Evolutionary conservation across 179 eudicot species (phyloP).

Genomic region (Silene coronaria): DNA sequence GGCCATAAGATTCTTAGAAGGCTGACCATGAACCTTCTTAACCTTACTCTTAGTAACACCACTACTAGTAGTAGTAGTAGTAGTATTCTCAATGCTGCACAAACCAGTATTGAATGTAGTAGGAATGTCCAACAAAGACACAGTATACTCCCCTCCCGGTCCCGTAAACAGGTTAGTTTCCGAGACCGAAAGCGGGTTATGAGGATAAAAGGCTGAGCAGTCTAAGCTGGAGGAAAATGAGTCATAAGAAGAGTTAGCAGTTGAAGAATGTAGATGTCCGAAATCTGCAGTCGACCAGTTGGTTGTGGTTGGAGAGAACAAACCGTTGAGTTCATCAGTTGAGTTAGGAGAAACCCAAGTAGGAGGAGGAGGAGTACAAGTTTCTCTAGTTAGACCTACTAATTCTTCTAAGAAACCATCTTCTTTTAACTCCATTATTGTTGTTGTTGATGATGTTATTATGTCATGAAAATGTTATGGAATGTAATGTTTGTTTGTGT

Average conservation of each 20-base stretch:
- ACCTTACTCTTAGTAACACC: constrained; percentile 18
- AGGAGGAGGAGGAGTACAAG: constrained; percentile 43
- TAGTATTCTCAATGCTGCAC: background rate
- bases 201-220: constrained; percentile 17
- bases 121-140: constrained; percentile 20
- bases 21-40: constrained; percentile 63
- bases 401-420: constrained; percentile 62
- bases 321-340: constrained; percentile 30
- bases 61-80: background rate
- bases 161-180: background rate
- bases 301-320: constrained; percentile 27
- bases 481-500: background rate
- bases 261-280: constrained; percentile 12
- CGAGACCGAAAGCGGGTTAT: background rate
- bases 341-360: background rate
- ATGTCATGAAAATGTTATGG: background rate
- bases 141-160: constrained; percentile 35
- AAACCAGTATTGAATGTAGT: background rate
- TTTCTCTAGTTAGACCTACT: constrained; percentile 38
- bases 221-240: constrained; percentile 27
- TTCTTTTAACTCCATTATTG: constrained; percentile 42
- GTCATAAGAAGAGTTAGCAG: constrained; percentile 23
- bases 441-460: constrained; percentile 20
- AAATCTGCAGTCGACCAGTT: background rate
- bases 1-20: constrained; percentile 90